phyloP scores from a whole-genome alignment of 2,329 filamentous ascomycete genomes.

The Neopestalotiopsis sp. region DNA sequence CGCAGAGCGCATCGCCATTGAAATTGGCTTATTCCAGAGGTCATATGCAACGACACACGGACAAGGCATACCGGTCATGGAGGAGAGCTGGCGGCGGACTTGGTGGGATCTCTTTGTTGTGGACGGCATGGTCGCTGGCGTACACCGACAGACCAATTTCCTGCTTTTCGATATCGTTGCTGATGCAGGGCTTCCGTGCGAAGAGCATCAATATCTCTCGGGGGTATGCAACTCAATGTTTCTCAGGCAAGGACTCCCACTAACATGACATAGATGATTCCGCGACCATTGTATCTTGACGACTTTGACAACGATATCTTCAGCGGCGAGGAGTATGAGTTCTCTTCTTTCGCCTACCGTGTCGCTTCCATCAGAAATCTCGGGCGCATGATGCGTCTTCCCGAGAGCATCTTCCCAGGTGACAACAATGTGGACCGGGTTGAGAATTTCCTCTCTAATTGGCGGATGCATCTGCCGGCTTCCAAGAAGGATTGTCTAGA shows the following conservation, averaged over 20 bases:
- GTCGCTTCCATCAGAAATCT: constrained; percentile 82
- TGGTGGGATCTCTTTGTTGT: constrained; percentile 90
- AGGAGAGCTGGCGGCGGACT: constrained; percentile 85
- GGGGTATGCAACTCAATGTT: constrained; percentile 51
- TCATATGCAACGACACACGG: constrained; percentile 71
- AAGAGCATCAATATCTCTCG: constrained; percentile 74
- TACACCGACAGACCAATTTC: constrained; percentile 76
- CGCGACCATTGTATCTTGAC: constrained; percentile 66
- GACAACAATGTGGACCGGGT: constrained; percentile 59
- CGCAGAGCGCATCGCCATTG: constrained; percentile 74
- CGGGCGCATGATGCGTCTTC: constrained; percentile 72
- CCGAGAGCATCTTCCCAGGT: constrained; percentile 56
- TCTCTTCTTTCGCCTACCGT: constrained; percentile 86
- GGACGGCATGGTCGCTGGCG: constrained; percentile 83
- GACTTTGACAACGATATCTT: constrained; percentile 83
- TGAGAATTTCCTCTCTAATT: constrained; percentile 68
- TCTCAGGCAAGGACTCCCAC: background rate
- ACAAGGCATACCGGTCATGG: constrained; percentile 68
- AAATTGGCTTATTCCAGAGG: constrained; percentile 76
- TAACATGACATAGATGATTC: constrained; percentile 52
- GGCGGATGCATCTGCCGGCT: constrained; percentile 78
- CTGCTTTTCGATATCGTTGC: constrained; percentile 69
- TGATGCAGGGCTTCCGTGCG: constrained; percentile 79
- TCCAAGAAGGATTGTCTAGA: constrained; percentile 74
- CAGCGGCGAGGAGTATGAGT: constrained; percentile 69